Conservation (phyloP, 78 protist genomes). For the Cyanophora paradoxa region DNA sequence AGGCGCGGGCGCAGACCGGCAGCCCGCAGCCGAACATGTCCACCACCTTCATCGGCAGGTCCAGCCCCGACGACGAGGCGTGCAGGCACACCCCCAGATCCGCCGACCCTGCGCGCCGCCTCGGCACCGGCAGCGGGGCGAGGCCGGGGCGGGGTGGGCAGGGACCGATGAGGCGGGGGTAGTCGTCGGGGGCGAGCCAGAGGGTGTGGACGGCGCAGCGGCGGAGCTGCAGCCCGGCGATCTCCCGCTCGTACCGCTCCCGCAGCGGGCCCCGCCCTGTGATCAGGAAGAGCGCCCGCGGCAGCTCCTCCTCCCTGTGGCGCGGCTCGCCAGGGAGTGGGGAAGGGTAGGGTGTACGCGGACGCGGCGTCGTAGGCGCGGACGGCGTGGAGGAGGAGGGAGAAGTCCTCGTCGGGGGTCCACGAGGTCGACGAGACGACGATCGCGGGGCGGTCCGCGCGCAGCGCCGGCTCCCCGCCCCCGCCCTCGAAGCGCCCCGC, state of each 20-base stretch:
- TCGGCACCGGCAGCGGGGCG: too few species aligned
- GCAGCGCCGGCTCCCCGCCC: neutral
- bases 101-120: too few species aligned
- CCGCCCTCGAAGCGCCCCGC: neutral
- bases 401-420: conserved; percentile 87
- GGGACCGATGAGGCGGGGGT: conserved; percentile 29
- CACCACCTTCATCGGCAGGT: conserved; percentile 96
- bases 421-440: conserved; percentile 69
- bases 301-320: neutral
- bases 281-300: neutral
- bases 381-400: conserved; percentile 56
- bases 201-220: neutral
- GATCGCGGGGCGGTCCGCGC: neutral
- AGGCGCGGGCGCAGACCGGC: conserved; percentile 81
- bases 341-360: too few species aligned
- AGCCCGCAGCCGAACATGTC: conserved; percentile 90
- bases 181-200: conserved; percentile 32
- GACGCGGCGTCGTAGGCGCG: conserved; percentile 32
- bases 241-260: neutral
- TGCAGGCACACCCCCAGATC: conserved; percentile 88
- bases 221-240: neutral
- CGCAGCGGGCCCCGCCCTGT: conserved; percentile 16
- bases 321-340: too few species aligned
- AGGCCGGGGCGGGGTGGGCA: conserved; percentile 32
- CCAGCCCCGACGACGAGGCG: conserved; percentile 80